Percentiles rank a stretch among this genome's conserved stretches.
These are phyloP conservation scores for Rubia yunnanensis DNA, from an alignment of 257 asterid species.

Conservation along the genomic window DNA sequence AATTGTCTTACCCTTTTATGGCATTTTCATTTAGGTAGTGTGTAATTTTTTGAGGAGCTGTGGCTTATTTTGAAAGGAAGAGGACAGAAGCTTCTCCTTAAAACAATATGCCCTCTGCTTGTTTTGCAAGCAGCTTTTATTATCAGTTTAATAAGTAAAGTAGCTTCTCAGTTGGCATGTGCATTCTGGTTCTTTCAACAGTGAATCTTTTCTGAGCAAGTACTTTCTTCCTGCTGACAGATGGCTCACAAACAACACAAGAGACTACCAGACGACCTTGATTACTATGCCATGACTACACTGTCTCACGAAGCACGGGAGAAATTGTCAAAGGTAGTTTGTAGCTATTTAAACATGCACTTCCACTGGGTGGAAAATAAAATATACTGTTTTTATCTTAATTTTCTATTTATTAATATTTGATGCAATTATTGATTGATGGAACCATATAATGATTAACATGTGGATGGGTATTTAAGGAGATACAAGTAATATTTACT, in stretches of 20 bases:
- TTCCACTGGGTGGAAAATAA: background rate
- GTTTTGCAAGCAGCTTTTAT: background rate
- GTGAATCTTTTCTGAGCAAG: background rate
- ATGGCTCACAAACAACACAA: slow-evolving; percentile 82
- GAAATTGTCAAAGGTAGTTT: slow-evolving; percentile 79
- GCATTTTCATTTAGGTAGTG: background rate
- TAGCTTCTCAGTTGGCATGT: background rate
- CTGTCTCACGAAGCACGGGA: slow-evolving; percentile 91
- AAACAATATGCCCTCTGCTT: no score
- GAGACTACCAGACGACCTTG: slow-evolving; percentile 66
- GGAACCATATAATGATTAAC: background rate
- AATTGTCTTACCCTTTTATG: background rate
- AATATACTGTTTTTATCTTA: background rate
- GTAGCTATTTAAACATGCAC: background rate
- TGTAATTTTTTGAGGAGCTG: background rate
- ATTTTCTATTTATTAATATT: background rate
- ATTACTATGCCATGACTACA: slow-evolving; percentile 68
- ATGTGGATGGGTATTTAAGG: background rate
- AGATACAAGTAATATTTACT: background rate
- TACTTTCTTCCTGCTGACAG: slow-evolving; percentile 35
- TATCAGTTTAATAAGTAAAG: no score
- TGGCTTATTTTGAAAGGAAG: background rate
- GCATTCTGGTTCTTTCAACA: background rate
- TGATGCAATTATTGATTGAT: background rate
- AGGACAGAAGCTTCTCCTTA: background rate